Conservation (phyloP, 2,329 filamentous ascomycete genomes). For the Tolypocladium nubicola region DNA sequence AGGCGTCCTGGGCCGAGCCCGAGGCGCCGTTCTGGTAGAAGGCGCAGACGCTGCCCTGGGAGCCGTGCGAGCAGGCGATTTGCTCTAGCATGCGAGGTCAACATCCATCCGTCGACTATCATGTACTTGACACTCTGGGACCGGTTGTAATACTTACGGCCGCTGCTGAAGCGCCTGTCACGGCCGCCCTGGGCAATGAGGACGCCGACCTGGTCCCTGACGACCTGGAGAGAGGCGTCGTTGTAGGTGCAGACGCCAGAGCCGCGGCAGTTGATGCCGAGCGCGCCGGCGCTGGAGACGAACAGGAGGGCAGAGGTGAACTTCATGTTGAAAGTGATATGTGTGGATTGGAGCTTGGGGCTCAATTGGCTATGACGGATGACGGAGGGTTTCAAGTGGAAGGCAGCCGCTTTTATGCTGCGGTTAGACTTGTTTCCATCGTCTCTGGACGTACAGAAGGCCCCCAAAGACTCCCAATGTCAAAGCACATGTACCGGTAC, state of each 20-base stretch:
- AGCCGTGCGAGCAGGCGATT: constrained; percentile 7
- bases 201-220: constrained; percentile 5
- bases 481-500: no score
- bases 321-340: not conserved
- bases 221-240: constrained; percentile 3
- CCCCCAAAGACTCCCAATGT: no score
- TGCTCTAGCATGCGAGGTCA: constrained; percentile 2
- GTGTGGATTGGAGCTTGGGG: no score
- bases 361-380: no score
- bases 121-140: no score
- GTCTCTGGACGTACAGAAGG: no score
- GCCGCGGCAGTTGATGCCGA: constrained; percentile 8
- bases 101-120: no score
- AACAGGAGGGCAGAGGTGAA: constrained; percentile 2
- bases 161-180: constrained; percentile 3
- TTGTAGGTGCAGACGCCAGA: constrained; percentile 4
- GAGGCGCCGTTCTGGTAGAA: constrained; percentile 9
- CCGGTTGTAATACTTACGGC: constrained; percentile 1
- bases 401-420: no score
- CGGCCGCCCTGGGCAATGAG: constrained; percentile 6
- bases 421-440: no score
- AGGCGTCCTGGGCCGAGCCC: constrained; percentile 6
- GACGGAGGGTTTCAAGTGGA: no score
- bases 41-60: constrained; percentile 6
- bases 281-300: constrained; percentile 1